phyloP scores from a whole-genome alignment of 2,329 filamentous ascomycete genomes.

The Leptographium galeiforme region DNA sequence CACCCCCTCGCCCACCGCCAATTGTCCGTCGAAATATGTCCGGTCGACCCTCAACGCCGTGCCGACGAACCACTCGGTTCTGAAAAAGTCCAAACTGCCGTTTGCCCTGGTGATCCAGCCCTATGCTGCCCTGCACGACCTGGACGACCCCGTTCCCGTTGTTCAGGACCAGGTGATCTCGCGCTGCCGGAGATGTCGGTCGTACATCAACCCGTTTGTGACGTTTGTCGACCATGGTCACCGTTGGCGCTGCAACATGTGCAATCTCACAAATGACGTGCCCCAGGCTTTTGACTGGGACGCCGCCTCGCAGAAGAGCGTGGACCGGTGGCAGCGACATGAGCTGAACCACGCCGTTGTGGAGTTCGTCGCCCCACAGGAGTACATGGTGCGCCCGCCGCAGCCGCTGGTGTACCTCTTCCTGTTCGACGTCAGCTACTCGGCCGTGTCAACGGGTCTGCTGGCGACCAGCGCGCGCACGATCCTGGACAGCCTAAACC shows the following conservation, averaged over 20 bases:
- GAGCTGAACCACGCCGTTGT: conserved; percentile 95
- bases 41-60: conserved; percentile 91
- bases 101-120: conserved; percentile 95
- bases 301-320: conserved; percentile 73
- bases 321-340: conserved; percentile 81
- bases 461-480: conserved; percentile 85
- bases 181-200: conserved; percentile 84
- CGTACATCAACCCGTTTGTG: conserved; percentile 96
- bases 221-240: conserved; percentile 95
- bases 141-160: conserved; percentile 80
- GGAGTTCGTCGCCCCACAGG: conserved; percentile 93
- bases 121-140: conserved; percentile 83
- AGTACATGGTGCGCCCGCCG: conserved; percentile 97
- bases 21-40: conserved; percentile 87
- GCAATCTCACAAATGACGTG: conserved; percentile 94
- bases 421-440: conserved; percentile 86
- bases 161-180: conserved; percentile 97
- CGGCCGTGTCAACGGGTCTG: conserved; percentile 77
- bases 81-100: conserved; percentile 94
- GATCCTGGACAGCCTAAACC: conserved; percentile 85
- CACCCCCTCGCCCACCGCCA: conserved; percentile 79
- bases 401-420: conserved; percentile 94
- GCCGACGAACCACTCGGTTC: conserved; percentile 77
- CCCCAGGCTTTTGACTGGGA: conserved; percentile 99
- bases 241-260: conserved; percentile 99